Conservation (phyloP, 352 stramenopile species). For the Halophytophthora polymorphica region DNA sequence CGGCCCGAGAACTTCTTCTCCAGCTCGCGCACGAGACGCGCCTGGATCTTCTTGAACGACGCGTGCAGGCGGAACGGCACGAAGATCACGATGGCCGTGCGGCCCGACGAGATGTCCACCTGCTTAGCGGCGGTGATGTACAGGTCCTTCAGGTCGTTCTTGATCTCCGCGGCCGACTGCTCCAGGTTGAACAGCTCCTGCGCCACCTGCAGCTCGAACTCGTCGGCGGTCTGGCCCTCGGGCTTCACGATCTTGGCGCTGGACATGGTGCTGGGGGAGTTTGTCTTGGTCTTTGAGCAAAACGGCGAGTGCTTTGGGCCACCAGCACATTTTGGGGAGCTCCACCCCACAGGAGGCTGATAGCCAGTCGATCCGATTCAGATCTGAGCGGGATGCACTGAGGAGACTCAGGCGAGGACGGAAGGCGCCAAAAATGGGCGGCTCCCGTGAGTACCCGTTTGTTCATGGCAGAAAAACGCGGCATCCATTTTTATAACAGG, state of each 20-base stretch:
- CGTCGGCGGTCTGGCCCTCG: conserved; percentile 66
- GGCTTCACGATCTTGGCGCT: conserved; percentile 86
- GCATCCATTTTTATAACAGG: too few relatives aligned
- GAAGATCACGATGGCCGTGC: conserved; percentile 99
- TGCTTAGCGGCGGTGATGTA: conserved; percentile 99
- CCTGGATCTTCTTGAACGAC: conserved; percentile 99
- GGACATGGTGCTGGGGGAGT: conserved; percentile 51
- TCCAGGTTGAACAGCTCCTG: conserved; percentile 80
- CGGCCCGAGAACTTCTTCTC: conserved; percentile 99
- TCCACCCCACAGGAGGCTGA: conserved; percentile 3
- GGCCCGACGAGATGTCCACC: conserved; percentile 93
- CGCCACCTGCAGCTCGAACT: conserved; percentile 45
- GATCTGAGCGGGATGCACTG: conserved; percentile 17
- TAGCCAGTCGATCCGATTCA: conserved; percentile 33
- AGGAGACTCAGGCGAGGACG: conserved; percentile 2
- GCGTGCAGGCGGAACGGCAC: conserved; percentile 98
- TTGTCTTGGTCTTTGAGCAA: conserved; percentile 48
- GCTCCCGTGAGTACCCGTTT: background rate
- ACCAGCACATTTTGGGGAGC: conserved; percentile 7
- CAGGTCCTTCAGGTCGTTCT: conserved; percentile 97
- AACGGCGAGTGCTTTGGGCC: conserved; percentile 42
- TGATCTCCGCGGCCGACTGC: conserved; percentile 95
- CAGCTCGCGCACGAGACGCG: conserved; percentile 96
- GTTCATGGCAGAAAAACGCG: background rate
- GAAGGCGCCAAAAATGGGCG: background rate